Evolutionary conservation across 2,329 filamentous ascomycete genomes (phyloP).

Genomic region (Fusarium nygamai): DNA sequence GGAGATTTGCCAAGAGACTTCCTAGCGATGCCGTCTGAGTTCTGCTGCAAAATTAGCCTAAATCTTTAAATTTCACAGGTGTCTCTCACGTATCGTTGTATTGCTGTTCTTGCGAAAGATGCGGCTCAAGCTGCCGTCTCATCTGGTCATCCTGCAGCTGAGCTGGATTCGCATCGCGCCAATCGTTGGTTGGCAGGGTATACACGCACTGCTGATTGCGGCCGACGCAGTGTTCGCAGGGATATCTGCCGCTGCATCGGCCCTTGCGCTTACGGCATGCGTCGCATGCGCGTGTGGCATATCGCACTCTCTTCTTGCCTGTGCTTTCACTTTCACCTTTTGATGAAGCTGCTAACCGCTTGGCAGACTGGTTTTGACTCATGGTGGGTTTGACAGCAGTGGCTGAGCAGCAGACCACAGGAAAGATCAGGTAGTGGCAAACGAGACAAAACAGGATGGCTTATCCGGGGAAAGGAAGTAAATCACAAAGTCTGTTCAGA

Average conservation of each 20-base stretch:
- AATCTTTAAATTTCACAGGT: too few relatives aligned
- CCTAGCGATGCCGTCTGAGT: not conserved
- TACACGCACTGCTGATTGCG: not conserved
- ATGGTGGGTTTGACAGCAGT: not conserved
- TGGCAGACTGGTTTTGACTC: not conserved
- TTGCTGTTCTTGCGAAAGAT: not conserved
- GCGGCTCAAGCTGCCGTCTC: not conserved
- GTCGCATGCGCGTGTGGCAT: not conserved
- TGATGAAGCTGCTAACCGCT: not conserved
- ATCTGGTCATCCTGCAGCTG: not conserved
- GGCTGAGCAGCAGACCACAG: not conserved
- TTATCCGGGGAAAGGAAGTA: rapidly evolving
- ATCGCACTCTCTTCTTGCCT: not conserved
- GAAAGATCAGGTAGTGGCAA: not conserved
- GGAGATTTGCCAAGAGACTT: not conserved
- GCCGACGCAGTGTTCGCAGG: not conserved
- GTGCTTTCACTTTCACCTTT: not conserved
- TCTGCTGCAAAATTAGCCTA: not conserved
- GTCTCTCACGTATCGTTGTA: not conserved
- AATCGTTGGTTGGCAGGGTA: not conserved
- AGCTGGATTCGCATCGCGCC: not conserved
- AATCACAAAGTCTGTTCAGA: not conserved
- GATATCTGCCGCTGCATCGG: not conserved
- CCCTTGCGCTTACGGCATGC: not conserved
- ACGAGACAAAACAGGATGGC: not conserved